Evolutionary conservation across 768 basidiomycete genomes (phyloP).

Genomic region (Rhodotorula taiwanensis): DNA sequence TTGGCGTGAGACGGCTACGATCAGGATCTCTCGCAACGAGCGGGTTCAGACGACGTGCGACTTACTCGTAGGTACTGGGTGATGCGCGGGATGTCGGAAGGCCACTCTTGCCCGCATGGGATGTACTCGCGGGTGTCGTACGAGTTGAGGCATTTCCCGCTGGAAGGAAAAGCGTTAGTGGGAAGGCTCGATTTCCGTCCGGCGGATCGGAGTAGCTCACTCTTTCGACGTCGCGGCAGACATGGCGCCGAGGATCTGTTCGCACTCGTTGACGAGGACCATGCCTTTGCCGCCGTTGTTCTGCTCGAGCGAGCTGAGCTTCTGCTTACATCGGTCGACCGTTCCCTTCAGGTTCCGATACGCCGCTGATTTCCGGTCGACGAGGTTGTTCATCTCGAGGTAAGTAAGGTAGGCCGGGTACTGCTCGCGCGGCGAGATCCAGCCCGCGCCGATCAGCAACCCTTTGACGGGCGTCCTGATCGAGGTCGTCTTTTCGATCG

Average conservation of each 20-base stretch:
- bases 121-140: slow-evolving; percentile 83
- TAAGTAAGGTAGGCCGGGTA: slow-evolving; percentile 86
- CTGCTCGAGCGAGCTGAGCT: slow-evolving; percentile 45
- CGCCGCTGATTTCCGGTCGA: slow-evolving; percentile 63
- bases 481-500: slow-evolving; percentile 17
- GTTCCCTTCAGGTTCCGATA: slow-evolving; percentile 57
- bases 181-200: slow-evolving; percentile 51
- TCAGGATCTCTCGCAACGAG: too few relatives aligned
- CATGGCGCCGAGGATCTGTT: slow-evolving; percentile 52
- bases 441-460: slow-evolving; percentile 89
- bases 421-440: slow-evolving; percentile 85
- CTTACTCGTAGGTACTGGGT: slow-evolving; percentile 71
- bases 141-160: slow-evolving; percentile 73
- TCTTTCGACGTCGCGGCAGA: slow-evolving; percentile 47
- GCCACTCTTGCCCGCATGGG: slow-evolving; percentile 96
- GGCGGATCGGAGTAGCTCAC: too few relatives aligned
- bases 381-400: slow-evolving; percentile 56
- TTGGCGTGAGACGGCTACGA: not conserved
- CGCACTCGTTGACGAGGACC: slow-evolving; percentile 55
- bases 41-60: too few relatives aligned
- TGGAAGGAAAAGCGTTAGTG: not conserved
- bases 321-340: slow-evolving; percentile 57
- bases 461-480: slow-evolving; percentile 49
- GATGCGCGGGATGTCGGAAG: slow-evolving; percentile 68
- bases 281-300: slow-evolving; percentile 43